Evolutionary conservation across 805 yeast species (phyloP).

Genomic region (Ogataea parapolymorpha): DNA sequence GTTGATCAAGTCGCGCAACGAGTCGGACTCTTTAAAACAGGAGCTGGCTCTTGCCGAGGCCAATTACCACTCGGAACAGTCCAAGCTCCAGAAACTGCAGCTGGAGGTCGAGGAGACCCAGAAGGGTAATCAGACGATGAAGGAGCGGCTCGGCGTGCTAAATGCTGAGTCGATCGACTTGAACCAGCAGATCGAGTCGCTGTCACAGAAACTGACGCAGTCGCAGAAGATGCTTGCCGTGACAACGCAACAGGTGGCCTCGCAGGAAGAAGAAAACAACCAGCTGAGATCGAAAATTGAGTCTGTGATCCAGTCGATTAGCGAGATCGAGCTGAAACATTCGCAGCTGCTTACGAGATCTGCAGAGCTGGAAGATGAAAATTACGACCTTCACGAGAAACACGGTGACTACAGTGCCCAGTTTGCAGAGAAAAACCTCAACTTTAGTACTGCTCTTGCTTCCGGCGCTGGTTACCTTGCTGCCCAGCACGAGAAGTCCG

Average conservation of each 20-base stretch:
- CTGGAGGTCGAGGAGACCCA: slow-evolving; percentile 63
- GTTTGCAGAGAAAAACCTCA: slow-evolving; percentile 31
- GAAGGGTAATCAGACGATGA: slow-evolving; percentile 58
- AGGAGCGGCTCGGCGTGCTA: slow-evolving; percentile 62
- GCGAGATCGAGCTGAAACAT: slow-evolving; percentile 28
- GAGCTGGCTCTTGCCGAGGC: slow-evolving; percentile 79
- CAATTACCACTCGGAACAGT: slow-evolving; percentile 64
- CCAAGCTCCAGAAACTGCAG: slow-evolving; percentile 60
- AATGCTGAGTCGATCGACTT: slow-evolving; percentile 65
- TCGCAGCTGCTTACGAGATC: slow-evolving; percentile 20
- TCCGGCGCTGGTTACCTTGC: slow-evolving; percentile 24
- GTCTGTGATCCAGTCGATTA: slow-evolving; percentile 23
- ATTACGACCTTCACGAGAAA: slow-evolving; percentile 37
- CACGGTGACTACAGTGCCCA: slow-evolving; percentile 32
- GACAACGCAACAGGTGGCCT: slow-evolving; percentile 65
- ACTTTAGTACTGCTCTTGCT: slow-evolving; percentile 29
- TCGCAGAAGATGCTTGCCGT: slow-evolving; percentile 63
- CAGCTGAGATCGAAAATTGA: slow-evolving; percentile 31
- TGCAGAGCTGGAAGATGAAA: slow-evolving; percentile 36
- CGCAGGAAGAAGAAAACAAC: slow-evolving; percentile 46
- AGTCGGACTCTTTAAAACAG: slow-evolving; percentile 65
- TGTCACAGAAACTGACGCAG: slow-evolving; percentile 54
- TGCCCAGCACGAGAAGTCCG: slow-evolving; percentile 14
- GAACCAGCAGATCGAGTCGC: slow-evolving; percentile 51
- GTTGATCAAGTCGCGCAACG: slow-evolving; percentile 56